Conservation (phyloP, 371 early-diverging fungal species). For the Mortierella sp. region DNA sequence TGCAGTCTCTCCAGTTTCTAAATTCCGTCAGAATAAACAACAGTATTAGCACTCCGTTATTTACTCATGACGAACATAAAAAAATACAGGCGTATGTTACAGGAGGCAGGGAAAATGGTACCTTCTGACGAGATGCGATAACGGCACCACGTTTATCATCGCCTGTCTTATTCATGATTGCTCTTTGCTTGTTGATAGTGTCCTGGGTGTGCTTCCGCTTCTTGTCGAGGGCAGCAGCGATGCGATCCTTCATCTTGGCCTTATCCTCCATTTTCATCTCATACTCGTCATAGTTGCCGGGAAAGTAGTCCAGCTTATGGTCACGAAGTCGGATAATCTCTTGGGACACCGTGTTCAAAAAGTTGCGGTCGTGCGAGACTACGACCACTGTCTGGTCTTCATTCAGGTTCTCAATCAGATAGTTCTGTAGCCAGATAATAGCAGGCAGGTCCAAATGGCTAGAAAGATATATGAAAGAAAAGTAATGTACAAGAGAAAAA, state of each 20-base stretch:
- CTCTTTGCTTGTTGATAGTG: slow-evolving; percentile 72
- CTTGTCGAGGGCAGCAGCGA: slow-evolving; percentile 65
- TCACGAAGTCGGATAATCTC: slow-evolving; percentile 81
- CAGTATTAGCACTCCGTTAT: too few relatives aligned
- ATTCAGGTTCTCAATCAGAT: slow-evolving; percentile 64
- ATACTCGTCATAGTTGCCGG: slow-evolving; percentile 83
- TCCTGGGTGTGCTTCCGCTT: slow-evolving; percentile 69
- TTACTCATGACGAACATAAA: too few relatives aligned
- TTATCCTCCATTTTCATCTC: slow-evolving; percentile 72
- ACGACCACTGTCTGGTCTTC: slow-evolving; percentile 72
- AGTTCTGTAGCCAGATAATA: slow-evolving; percentile 82
- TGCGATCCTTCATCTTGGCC: slow-evolving; percentile 64
- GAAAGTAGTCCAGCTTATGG: slow-evolving; percentile 71
- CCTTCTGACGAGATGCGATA: slow-evolving; percentile 80
- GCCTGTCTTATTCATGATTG: slow-evolving; percentile 75
- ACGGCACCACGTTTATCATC: slow-evolving; percentile 82
- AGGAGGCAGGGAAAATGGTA: slow-evolving; percentile 19
- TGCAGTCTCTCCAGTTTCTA: slow-evolving; percentile 66
- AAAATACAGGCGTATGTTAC: background rate
- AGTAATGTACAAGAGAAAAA: background rate
- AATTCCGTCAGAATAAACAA: background rate
- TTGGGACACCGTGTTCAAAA: slow-evolving; percentile 73
- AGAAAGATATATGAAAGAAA: background rate
- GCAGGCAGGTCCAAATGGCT: slow-evolving; percentile 88
- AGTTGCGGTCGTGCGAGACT: slow-evolving; percentile 86